Evolutionary conservation across 371 early-diverging fungal genomes (phyloP).

Genomic region (Rhizopus stolonifer): DNA sequence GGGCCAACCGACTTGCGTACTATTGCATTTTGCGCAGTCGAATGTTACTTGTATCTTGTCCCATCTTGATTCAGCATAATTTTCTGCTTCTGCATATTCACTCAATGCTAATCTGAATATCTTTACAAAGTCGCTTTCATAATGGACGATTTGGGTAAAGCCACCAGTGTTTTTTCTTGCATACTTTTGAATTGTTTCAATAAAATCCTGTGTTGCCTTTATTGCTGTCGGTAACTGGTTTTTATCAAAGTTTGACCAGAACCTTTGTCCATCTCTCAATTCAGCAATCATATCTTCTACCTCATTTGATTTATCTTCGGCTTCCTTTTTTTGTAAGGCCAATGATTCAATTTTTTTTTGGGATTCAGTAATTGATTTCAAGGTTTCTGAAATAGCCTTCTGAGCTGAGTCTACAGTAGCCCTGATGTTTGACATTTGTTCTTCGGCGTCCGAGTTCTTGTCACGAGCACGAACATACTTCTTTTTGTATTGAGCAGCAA

Average conservation of each 20-base stretch:
- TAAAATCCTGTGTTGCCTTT: constrained; percentile 9
- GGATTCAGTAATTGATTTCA: constrained; percentile 11
- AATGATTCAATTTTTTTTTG: constrained; percentile 16
- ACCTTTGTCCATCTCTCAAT: constrained; percentile 17
- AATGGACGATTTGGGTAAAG: constrained; percentile 2
- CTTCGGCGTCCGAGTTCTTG: constrained; percentile 32
- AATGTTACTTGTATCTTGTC: constrained; percentile 24
- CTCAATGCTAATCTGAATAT: constrained; percentile 29
- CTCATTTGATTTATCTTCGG: constrained; percentile 1
- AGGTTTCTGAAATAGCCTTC: constrained; percentile 12
- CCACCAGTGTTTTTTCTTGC: not conserved
- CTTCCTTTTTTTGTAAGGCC: constrained; percentile 6
- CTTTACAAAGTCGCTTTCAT: constrained; percentile 23
- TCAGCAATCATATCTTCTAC: constrained; percentile 7
- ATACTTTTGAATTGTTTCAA: constrained; percentile 15
- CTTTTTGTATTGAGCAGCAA: constrained; percentile 26
- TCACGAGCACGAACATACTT: constrained; percentile 38
- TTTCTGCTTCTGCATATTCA: constrained; percentile 33
- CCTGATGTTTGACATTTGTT: constrained; percentile 26
- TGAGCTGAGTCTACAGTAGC: constrained; percentile 20
- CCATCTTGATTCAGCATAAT: constrained; percentile 31
- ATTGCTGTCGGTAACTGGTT: constrained; percentile 10
- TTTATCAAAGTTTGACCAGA: constrained; percentile 21
- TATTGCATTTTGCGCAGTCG: constrained; percentile 34
- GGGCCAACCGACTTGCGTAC: constrained; percentile 30